A percentile compares a stretch with the other conserved stretches of the same genome.
Evolutionary conservation across 2,329 filamentous ascomycete species (phyloP).

Genomic region (Myriosclerotinia duriaeana): DNA sequence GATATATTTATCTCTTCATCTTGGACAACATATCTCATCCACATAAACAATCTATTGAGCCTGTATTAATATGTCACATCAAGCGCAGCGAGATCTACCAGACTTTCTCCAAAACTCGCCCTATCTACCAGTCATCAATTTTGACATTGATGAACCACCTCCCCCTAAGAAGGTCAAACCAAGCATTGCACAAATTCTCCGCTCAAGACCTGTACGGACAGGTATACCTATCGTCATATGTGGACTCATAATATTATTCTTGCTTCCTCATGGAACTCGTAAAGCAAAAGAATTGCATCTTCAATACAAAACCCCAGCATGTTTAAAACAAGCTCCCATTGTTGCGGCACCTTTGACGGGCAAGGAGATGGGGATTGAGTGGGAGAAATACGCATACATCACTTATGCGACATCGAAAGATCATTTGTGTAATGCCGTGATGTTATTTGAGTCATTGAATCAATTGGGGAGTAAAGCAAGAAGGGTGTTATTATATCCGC

Average conservation of each 20-base stretch:
- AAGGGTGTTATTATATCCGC: conserved; percentile 49
- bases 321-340: conserved; percentile 21
- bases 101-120: conserved; percentile 36
- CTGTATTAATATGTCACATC: conserved; percentile 5
- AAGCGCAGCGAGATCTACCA: conserved; percentile 26
- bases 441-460: conserved; percentile 50
- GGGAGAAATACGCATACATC: conserved; percentile 49
- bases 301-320: conserved; percentile 20
- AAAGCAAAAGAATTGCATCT: conserved; percentile 15
- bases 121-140: conserved; percentile 28
- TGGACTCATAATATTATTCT: conserved; percentile 18
- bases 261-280: conserved; percentile 8
- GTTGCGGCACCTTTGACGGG: conserved; percentile 18
- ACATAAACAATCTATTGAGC: too few species aligned
- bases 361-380: conserved; percentile 40
- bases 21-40: neutral
- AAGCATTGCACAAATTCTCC: conserved; percentile 42
- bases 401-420: conserved; percentile 51
- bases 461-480: conserved; percentile 47
- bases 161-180: conserved; percentile 30
- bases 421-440: conserved; percentile 52
- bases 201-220: conserved; percentile 42
- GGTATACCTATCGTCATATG: conserved; percentile 24
- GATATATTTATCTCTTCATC: neutral
- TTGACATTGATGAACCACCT: conserved; percentile 20